Base-by-base conservation (phyloP, 2,329 filamentous ascomycete genomes). In the Coniella lustricola region DNA sequence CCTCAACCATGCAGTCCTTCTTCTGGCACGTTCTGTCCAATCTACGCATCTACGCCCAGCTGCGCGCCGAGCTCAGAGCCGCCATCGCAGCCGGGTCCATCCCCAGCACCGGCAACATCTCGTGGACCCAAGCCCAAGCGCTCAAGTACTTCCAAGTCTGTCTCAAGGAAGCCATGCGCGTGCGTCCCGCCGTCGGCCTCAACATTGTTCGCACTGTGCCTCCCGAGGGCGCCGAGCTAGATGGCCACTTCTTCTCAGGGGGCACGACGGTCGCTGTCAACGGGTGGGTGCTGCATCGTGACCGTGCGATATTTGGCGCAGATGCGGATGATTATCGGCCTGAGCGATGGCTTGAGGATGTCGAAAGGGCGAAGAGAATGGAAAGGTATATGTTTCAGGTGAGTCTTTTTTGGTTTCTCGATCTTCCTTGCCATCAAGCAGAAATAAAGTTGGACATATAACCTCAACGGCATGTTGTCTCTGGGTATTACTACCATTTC, bases 1-100 rank as follows among this genome's bases (percentile, higher is more conserved):
- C 78, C 10, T 77, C 74, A 7, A 77, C 74, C 0, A 77, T 78
- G 74, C 74, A 77, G 54, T 76, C 73, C 48, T 75, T 77, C 60
- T 76, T 75, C 64, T 74, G 70, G 64, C 69, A 70, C 36, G 64
- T 73, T 1, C 65, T 78, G 9, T 67, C 71, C 33, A 67, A 71
- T 18, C 62, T 65, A 2, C 60, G 55, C 0, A 66, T 76, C 10
- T 71, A 76, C 54, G 45, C 56, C 2, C 52, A 54, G 4, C 58
- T 79, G 1, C 54, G 64, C 1, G 42, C 60, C 16, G 77, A 79
- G 57, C 67, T 81, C 18, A 61, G 67, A 10, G 40, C 57, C 2
- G 73, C 74, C 36, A 67, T 70, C 0, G 52, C 54, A 0, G 50
- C 58, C 3, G 66, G 65, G 2, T 54, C 48, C 1, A 60, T 74